Conservation (phyloP, 305 asterid species). For the Plantago coronopus region DNA sequence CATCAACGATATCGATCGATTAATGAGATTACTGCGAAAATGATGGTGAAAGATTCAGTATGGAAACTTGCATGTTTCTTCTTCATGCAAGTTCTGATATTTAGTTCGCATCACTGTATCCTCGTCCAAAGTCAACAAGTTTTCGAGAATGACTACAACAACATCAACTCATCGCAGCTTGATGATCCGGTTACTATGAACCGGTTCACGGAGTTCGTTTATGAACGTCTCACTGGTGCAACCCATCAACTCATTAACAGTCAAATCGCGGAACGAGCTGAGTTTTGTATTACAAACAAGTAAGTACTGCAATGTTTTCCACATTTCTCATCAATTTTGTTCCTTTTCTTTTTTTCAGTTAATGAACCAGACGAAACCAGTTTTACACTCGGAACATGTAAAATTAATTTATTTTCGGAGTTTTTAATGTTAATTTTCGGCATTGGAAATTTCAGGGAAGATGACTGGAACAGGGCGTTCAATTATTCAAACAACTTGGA, state of each 20-base stretch:
- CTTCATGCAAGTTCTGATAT: constrained; percentile 10
- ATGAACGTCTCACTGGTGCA: constrained; percentile 6
- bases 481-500: constrained; percentile 34
- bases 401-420: no score
- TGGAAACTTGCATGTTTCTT: constrained; percentile 17
- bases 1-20: background rate
- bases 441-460: constrained; percentile 28
- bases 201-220: constrained; percentile 14
- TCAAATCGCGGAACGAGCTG: constrained; percentile 17
- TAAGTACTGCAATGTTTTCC: constrained; percentile 5
- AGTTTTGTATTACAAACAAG: constrained; percentile 20
- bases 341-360: background rate
- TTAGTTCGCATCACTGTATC: constrained; percentile 6
- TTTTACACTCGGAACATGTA: no score
- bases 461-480: constrained; percentile 47
- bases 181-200: constrained; percentile 3
- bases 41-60: background rate
- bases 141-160: constrained; percentile 15
- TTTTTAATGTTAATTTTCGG: background rate
- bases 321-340: background rate
- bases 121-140: constrained; percentile 17
- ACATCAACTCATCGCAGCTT: constrained; percentile 12
- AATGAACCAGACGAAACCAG: no score
- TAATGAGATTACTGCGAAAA: background rate
- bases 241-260: constrained; percentile 16